phyloP scores from a whole-genome alignment of 1,139 yeast species.

The Barnettozyma hawaiiensis region DNA sequence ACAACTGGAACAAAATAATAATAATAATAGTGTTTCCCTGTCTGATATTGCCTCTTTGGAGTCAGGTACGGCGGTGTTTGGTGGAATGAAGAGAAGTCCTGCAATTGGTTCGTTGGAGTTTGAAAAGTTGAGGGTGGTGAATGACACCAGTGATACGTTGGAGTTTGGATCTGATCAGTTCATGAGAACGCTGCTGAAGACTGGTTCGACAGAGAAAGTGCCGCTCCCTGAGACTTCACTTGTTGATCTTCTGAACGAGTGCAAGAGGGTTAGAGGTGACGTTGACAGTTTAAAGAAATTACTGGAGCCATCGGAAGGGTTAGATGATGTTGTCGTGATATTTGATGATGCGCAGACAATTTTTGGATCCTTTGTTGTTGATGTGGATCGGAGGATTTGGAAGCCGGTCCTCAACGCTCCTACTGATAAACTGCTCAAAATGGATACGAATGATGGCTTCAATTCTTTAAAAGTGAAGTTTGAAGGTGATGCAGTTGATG shows the following conservation, averaged over 20 bases:
- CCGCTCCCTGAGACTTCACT: constrained; percentile 20
- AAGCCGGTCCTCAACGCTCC: background rate
- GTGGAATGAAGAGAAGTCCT: constrained; percentile 30
- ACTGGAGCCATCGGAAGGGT: background rate
- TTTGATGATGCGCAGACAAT: background rate
- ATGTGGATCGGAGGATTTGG: constrained; percentile 1
- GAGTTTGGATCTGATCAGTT: constrained; percentile 36
- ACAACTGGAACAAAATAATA: background rate
- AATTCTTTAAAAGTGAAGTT: background rate
- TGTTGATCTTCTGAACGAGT: constrained; percentile 20
- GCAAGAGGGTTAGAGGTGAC: constrained; percentile 13
- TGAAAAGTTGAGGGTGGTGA: constrained; percentile 41
- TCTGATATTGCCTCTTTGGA: background rate
- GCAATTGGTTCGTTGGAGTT: constrained; percentile 52
- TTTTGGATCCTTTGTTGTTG: background rate
- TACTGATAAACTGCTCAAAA: background rate
- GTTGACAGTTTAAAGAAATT: background rate
- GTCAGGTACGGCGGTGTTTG: background rate
- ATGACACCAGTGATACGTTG: constrained; percentile 25
- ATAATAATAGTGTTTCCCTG: constrained; percentile 15
- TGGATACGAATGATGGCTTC: background rate
- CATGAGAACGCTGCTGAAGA: constrained; percentile 30
- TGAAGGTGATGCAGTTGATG: background rate
- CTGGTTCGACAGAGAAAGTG: constrained; percentile 24
- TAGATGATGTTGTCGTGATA: constrained; percentile 1